Evolutionary conservation across 202 grass and related monocot species (phyloP), one percentile per base, ranked within the genome.

Genomic region (Schoenoplectus triqueter): DNA sequence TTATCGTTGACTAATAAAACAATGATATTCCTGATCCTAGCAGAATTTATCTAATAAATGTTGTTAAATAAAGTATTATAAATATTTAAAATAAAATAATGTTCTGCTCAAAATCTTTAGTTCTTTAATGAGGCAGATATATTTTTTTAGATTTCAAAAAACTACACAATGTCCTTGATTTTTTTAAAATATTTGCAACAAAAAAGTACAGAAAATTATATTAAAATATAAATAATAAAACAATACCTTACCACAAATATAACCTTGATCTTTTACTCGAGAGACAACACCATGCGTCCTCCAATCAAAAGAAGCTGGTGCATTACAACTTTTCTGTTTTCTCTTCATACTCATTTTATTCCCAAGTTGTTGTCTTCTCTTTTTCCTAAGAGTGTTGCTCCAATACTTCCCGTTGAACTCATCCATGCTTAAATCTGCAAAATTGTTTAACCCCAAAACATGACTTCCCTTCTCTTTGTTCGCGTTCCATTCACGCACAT

Each of bases 181-280:
- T 31, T 31, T 31, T 31, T 31, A 31, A 31, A 31, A 31, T 31
- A 31, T 31, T 31, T 31, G 31, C 31, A 31, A 31, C 31, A 67
- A 72, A 18, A 14, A 8, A 3, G 18, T 0, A 50, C 7, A 73
- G 10, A 73, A 20, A 4, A 73, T 49, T 50, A 2, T 20, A 2
- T 20, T 0, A 50, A 73, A 48, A 31, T 31, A 31, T 31, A 31
- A 73, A 19, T 1, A 69, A 14, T 42, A 66, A 60, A 46, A 57
- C 10, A 31, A 31, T 0, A 57, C 6, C 69, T 79, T 86, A 92
- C 90, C 90, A n/a, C 92, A 94, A 67, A 85, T 84, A 69, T 55
- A 14, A 9, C 92, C 92, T 85, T 94, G 92, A 86, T 91, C 84
- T 82, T 94, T 94, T 72, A 91, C 14, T 50, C 8, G 21, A 18